phyloP scores from a whole-genome alignment of 2,329 filamentous ascomycete species.

The Didymellaceae sp. region DNA sequence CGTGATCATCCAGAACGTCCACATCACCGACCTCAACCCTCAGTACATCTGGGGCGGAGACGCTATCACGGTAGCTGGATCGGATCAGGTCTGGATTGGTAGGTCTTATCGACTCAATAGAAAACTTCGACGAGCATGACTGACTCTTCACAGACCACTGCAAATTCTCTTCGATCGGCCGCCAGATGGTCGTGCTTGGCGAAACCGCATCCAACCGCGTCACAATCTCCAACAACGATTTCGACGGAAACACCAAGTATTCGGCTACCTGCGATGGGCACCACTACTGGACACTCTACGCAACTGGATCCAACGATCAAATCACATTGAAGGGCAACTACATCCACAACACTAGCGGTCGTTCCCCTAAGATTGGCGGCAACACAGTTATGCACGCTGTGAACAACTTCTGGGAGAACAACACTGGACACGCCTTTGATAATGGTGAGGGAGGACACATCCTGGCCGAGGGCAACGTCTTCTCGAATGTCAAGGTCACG shows the following conservation, averaged over 20 bases:
- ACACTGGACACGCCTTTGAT: constrained; percentile 26
- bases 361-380: constrained; percentile 28
- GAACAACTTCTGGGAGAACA: constrained; percentile 29
- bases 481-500: constrained; percentile 17
- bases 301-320: constrained; percentile 26
- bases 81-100: constrained; percentile 44
- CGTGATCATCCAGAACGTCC: constrained; percentile 51
- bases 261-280: constrained; percentile 29
- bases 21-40: constrained; percentile 48
- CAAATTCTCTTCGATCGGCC: constrained; percentile 26
- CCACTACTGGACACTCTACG: constrained; percentile 32
- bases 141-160: constrained; percentile 24
- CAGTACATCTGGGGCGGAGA: constrained; percentile 51
- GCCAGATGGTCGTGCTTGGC: constrained; percentile 27
- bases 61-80: constrained; percentile 44
- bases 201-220: constrained; percentile 24
- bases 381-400: constrained; percentile 27
- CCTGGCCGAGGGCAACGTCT: constrained; percentile 31
- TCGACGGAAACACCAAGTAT: constrained; percentile 29
- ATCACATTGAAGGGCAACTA: constrained; percentile 35
- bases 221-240: constrained; percentile 31
- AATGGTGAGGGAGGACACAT: constrained; percentile 13
- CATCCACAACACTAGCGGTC: constrained; percentile 32
- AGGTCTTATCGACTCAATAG: neutral
- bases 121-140: neutral